Evolutionary conservation across 495 filamentous ascomycete species (phyloP).

Genomic region (Podospora didyma): DNA sequence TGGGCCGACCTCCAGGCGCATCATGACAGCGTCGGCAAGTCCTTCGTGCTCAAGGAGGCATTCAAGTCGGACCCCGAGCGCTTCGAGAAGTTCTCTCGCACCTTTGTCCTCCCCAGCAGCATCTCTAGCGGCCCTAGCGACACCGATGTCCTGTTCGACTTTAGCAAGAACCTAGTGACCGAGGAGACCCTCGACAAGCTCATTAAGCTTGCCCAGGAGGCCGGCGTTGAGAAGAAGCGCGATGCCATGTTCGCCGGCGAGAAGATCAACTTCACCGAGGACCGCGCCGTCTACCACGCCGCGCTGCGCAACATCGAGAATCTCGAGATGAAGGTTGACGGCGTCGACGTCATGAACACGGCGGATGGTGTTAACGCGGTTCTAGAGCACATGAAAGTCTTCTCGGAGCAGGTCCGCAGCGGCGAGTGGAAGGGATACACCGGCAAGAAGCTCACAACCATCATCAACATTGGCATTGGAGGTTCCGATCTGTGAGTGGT

Average conservation of each 20-base stretch:
- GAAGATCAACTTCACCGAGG: conserved; percentile 98
- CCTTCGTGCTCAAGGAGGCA: conserved; percentile 87
- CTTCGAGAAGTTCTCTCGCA: conserved; percentile 85
- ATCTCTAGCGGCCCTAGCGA: conserved; percentile 43
- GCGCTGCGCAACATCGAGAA: conserved; percentile 86
- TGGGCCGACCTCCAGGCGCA: conserved; percentile 90
- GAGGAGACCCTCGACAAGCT: conserved; percentile 86
- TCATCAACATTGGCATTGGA: conserved; percentile 97
- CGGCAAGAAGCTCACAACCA: conserved; percentile 95
- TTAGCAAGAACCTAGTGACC: conserved; percentile 97
- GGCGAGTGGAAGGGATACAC: conserved; percentile 98
- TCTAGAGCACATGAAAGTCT: conserved; percentile 94
- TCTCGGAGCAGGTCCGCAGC: conserved; percentile 88
- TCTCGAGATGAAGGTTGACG: conserved; percentile 86
- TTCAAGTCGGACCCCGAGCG: conserved; percentile 86
- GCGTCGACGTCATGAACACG: conserved; percentile 85
- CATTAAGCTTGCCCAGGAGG: conserved; percentile 85
- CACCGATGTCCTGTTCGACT: conserved; percentile 89
- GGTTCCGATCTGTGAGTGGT: conserved; percentile 95
- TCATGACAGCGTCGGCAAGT: conserved; percentile 74
- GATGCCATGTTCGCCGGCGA: conserved; percentile 97
- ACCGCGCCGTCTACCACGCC: conserved; percentile 92
- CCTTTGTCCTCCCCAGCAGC: conserved; percentile 75
- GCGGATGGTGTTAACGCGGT: conserved; percentile 74
- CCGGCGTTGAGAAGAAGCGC: conserved; percentile 82